Base-by-base conservation (phyloP, 768 basidiomycete genomes). In the Trichaptum fuscoviolaceum region DNA sequence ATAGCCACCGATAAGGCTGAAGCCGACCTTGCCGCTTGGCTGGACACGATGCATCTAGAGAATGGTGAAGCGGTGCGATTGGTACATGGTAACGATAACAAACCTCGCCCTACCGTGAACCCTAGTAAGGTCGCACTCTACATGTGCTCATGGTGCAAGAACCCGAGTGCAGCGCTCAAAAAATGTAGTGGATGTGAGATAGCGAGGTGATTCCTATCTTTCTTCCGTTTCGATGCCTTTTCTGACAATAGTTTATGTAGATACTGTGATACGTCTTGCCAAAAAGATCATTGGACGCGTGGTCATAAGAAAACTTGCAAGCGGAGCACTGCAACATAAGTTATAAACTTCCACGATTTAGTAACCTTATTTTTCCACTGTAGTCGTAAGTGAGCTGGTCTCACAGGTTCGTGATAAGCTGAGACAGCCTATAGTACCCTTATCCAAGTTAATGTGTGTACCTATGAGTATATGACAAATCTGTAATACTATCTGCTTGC, bases 141-240 rank as follows among this genome's bases (percentile, higher is more conserved):
- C 74, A 75, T 81, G 26, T 90, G 89, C 70, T 86, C 87, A 26
- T 86, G 83, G 80, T 89, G 88, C 67, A 79, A 82, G 7, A 89
- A 88, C 66, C 87, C 87, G 7, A 88, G 84, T 63, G 86, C 85
- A 0, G 79, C 79, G 7, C 72, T 87, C 61, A 79, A 80, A 68
- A 87, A 84, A 72, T 87, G 86, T 67, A 72, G 75, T 5, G 77
- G 80, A 1, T 84, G 83, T 64, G 76, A 70, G 26, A 77, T 75
- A 64, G 75, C 80, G 10, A 80, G 81, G 82, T 81, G 59, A 24
- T 20, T 52, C 12, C 10, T 12, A 20, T 52, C 12, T 52, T 52
- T 52, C 42, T 6, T 52, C 12, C 10, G 15, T 52, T 52, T 4
- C 15, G 20, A 20, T 2, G 42, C 15, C 10, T 52, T 20, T 52